Percentiles rank a stretch among this genome's conserved stretches.
phyloP scores from a whole-genome alignment of 148 eudicot species.

The Rhododendron simsii region DNA sequence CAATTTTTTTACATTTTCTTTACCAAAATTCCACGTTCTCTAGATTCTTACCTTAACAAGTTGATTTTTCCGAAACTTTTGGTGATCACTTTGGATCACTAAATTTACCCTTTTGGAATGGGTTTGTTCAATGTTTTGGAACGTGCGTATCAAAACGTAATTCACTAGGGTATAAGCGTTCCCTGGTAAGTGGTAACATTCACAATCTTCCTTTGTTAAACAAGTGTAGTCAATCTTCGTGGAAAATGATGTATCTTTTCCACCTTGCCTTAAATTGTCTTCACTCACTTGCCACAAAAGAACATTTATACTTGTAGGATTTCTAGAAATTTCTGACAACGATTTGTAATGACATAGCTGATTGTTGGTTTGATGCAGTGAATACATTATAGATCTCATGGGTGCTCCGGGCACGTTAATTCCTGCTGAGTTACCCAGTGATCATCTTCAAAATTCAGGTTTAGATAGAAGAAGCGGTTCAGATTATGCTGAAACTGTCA shows the following conservation, averaged over 20 bases:
- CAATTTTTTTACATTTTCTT: background rate
- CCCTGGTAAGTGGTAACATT: background rate
- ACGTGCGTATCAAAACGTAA: background rate
- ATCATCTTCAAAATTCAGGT: slow-evolving; percentile 53
- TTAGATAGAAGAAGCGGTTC: slow-evolving; percentile 44
- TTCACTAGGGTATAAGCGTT: background rate
- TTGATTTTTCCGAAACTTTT: background rate
- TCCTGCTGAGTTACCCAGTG: slow-evolving; percentile 90
- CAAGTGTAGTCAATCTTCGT: background rate
- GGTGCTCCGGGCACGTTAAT: slow-evolving; percentile 93
- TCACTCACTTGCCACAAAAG: background rate
- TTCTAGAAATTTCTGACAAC: background rate
- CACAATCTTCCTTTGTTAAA: background rate
- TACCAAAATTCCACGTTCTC: background rate
- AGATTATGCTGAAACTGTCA: slow-evolving; percentile 34
- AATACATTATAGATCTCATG: slow-evolving; percentile 93
- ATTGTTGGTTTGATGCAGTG: slow-evolving; percentile 52
- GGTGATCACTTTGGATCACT: background rate
- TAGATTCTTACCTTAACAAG: background rate
- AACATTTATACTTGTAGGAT: background rate
- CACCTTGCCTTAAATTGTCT: background rate
- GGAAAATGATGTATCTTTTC: background rate
- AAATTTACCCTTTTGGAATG: background rate
- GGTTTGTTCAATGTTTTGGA: background rate
- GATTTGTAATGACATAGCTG: slow-evolving; percentile 5